phyloP scores from a whole-genome alignment of 2,329 filamentous ascomycete species.

The Sphaceloma murrayae region DNA sequence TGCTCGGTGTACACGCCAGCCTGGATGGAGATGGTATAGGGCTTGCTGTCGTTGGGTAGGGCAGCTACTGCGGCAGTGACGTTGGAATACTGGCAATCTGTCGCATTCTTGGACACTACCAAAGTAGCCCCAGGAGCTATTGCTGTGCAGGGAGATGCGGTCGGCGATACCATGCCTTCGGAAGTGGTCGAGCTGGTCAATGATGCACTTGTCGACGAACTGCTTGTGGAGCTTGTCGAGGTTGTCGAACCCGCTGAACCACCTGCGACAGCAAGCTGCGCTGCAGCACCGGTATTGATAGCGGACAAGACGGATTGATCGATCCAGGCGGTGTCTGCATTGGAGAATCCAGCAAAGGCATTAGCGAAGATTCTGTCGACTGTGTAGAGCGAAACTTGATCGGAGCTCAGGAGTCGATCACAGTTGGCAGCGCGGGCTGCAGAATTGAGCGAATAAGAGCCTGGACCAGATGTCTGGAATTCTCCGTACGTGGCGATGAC shows the following conservation, averaged over 20 bases:
- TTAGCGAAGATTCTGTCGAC: slow-evolving; percentile 31
- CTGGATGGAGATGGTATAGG: slow-evolving; percentile 34
- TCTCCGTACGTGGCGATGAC: slow-evolving; percentile 33
- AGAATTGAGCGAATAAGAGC: slow-evolving; percentile 33
- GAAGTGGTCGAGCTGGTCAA: slow-evolving; percentile 18
- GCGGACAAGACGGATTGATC: slow-evolving; percentile 29
- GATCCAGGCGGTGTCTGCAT: slow-evolving; percentile 31
- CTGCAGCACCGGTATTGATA: slow-evolving; percentile 28
- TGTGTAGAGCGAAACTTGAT: slow-evolving; percentile 30
- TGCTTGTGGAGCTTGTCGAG: slow-evolving; percentile 18
- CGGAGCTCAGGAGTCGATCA: slow-evolving; percentile 28
- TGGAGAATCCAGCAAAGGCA: slow-evolving; percentile 29
- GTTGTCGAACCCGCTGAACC: slow-evolving; percentile 18
- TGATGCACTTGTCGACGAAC: slow-evolving; percentile 19
- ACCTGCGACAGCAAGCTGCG: slow-evolving; percentile 19
- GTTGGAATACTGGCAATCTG: slow-evolving; percentile 33
- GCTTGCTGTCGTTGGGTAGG: slow-evolving; percentile 34
- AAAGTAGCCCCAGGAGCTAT: slow-evolving; percentile 29
- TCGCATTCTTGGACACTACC: slow-evolving; percentile 23
- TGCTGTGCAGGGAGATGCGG: slow-evolving; percentile 20
- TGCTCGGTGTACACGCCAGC: slow-evolving; percentile 37
- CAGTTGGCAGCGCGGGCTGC: slow-evolving; percentile 28
- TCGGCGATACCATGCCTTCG: too few relatives aligned
- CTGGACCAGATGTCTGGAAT: slow-evolving; percentile 34
- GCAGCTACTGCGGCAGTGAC: slow-evolving; percentile 38